phyloP scores from a whole-genome alignment of 129 eudicot genomes.

The sunflower (Helianthus annuus) region HanXRQr2.0-SUNRISE NC_035441.2:185832607-185833106 shows the following conservation, averaged over 20 bases:
- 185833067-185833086: too few relatives aligned
- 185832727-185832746: conserved; percentile 89
- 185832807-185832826: neutral
- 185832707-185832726: conserved; percentile 75
- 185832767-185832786: conserved; percentile 99
- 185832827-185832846: neutral
- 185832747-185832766: conserved; percentile 98
- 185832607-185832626: too few relatives aligned
- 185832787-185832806: conserved; percentile 65
- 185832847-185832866: neutral
- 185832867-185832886: conserved; percentile 71
- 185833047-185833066: too few relatives aligned
- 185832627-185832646: conserved; percentile 20
- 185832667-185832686: conserved; percentile 51
- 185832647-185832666: conserved; percentile 70
- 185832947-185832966: neutral
- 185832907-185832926: conserved; percentile 96
- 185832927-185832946: conserved; percentile 95
- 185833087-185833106: too few relatives aligned
- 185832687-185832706: conserved; percentile 62
- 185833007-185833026: neutral
- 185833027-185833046: too few relatives aligned
- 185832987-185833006: conserved; percentile 2
- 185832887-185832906: conserved; percentile 78
- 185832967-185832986: conserved; percentile 8